Evolutionary conservation across 345 rosid species (phyloP).

Genomic region (Psidium guajava): DNA sequence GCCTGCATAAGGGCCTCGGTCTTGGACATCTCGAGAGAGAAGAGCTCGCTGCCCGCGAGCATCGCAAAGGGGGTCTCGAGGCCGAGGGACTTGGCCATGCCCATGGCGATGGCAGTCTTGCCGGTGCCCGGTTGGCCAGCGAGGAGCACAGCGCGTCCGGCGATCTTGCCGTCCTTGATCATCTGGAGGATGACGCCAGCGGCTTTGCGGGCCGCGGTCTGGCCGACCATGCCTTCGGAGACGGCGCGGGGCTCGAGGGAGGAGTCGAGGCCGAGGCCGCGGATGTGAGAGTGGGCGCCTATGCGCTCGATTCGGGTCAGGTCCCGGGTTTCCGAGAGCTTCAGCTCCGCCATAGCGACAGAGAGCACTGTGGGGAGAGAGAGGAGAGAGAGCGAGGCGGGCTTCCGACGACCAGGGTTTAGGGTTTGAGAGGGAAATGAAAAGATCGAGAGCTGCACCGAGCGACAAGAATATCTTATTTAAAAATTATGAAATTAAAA

Average conservation of each 20-base stretch:
- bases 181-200: slow-evolving; percentile 93
- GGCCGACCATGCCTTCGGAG: slow-evolving; percentile 92
- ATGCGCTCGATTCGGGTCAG: slow-evolving; percentile 88
- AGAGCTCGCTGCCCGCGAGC: slow-evolving; percentile 83
- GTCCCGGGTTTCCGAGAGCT: slow-evolving; percentile 67
- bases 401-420: slow-evolving; percentile 7
- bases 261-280: slow-evolving; percentile 88
- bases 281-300: slow-evolving; percentile 95
- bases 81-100: slow-evolving; percentile 94
- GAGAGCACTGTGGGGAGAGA: not conserved
- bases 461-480: no score
- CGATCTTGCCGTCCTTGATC: slow-evolving; percentile 83
- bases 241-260: slow-evolving; percentile 76
- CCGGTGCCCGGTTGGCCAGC: slow-evolving; percentile 99
- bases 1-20: slow-evolving; percentile 89
- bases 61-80: slow-evolving; percentile 90
- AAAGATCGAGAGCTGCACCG: not conserved
- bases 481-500: no score
- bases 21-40: slow-evolving; percentile 90
- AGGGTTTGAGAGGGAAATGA: not conserved
- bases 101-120: slow-evolving; percentile 96
- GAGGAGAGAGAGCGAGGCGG: not conserved
- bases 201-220: slow-evolving; percentile 68
- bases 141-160: slow-evolving; percentile 78
- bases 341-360: slow-evolving; percentile 58